Evolutionary conservation across 805 yeast genomes (phyloP).

Genomic region (Wickerhamiella bombiphila): DNA sequence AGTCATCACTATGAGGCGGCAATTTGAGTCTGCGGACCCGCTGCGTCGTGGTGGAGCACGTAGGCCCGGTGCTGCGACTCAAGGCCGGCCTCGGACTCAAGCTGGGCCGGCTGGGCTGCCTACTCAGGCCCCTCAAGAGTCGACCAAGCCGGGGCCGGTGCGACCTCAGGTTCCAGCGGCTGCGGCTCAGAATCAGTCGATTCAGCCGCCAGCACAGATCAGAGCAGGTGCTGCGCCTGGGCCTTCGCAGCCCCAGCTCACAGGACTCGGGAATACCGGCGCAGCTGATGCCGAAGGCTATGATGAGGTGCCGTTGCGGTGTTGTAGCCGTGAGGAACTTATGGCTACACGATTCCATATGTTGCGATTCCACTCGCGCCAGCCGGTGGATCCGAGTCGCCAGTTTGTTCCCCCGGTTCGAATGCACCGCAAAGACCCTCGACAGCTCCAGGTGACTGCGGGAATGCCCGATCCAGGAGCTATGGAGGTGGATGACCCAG

Average conservation of each 20-base stretch:
- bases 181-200: not conserved
- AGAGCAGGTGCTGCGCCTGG: no score
- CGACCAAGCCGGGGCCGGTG: constrained; percentile 5
- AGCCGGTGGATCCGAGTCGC: constrained; percentile 52
- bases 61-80: constrained; percentile 10
- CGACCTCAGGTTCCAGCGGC: constrained; percentile 8
- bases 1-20: constrained; percentile 10
- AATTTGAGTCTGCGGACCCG: constrained; percentile 18
- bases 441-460: constrained; percentile 74
- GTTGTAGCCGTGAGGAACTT: constrained; percentile 58
- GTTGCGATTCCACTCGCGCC: constrained; percentile 61
- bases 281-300: constrained; percentile 6
- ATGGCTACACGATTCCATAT: constrained; percentile 66
- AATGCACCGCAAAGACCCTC: constrained; percentile 85
- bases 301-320: constrained; percentile 45
- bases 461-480: constrained; percentile 6
- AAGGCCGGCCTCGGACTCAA: not conserved
- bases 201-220: constrained; percentile 5
- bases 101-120: not conserved
- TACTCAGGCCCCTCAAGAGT: not conserved
- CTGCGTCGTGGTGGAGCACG: constrained; percentile 15
- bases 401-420: constrained; percentile 74
- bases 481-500: constrained; percentile 14
- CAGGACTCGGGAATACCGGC: constrained; percentile 1
- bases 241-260: not conserved